A percentile compares a stretch with the other conserved stretches of the same genome.
phyloP scores from a whole-genome alignment of 176 grass and related monocot genomes.

The Eleusine coracana region DNA sequence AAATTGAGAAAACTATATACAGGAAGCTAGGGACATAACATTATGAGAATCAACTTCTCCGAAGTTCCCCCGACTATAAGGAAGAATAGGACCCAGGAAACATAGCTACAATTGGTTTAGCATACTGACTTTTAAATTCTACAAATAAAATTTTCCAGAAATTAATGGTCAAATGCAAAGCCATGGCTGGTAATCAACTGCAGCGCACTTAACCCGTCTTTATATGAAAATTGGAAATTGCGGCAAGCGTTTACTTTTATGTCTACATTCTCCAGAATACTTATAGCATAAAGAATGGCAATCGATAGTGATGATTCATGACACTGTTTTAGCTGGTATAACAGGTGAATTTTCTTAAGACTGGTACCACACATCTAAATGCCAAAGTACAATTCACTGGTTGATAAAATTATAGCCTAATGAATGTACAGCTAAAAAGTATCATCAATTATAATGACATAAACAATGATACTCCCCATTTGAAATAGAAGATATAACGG shows the following conservation, averaged over 20 bases:
- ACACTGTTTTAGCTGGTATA: background rate
- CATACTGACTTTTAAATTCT: background rate
- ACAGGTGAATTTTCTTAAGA: background rate
- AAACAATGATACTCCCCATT: background rate
- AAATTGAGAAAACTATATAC: slow-evolving; percentile 22
- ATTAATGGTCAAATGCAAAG: background rate
- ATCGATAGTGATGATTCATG: background rate
- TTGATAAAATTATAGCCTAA: slow-evolving; percentile 29
- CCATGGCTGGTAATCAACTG: background rate
- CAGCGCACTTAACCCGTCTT: background rate
- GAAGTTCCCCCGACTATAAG: slow-evolving; percentile 11
- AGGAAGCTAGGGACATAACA: background rate
- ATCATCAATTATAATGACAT: background rate
- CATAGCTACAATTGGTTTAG: background rate
- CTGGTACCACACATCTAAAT: background rate
- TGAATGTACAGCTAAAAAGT: background rate
- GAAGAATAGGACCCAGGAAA: background rate
- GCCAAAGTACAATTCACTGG: background rate
- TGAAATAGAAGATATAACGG: background rate
- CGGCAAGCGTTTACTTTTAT: background rate
- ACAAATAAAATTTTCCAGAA: slow-evolving; percentile 10
- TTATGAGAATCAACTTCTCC: background rate
- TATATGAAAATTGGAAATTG: background rate
- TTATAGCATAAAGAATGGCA: background rate
- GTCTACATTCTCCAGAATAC: background rate